Conservation (phyloP, 176 grass and related monocot genomes). For the Ensete ventricosum region DNA sequence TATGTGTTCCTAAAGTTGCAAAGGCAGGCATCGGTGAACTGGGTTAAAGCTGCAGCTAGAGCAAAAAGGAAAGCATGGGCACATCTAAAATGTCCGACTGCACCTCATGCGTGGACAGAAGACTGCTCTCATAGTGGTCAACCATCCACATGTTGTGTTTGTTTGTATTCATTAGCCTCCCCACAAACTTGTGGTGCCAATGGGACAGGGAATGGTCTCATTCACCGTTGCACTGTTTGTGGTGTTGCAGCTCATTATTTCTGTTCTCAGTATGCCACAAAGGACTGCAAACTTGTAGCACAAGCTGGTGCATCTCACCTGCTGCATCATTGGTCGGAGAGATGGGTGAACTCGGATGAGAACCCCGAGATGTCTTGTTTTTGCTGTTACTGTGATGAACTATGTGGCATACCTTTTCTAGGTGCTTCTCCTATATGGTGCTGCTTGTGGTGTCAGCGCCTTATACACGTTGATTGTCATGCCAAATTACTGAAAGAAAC, state of each 20-base stretch:
- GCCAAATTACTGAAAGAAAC: conserved; percentile 52
- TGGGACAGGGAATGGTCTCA: not conserved
- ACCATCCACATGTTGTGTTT: conserved; percentile 64
- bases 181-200: conserved; percentile 19
- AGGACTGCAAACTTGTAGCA: conserved; percentile 71
- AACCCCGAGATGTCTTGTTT: conserved; percentile 48
- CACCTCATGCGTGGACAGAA: conserved; percentile 52
- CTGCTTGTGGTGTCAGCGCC: conserved; percentile 78
- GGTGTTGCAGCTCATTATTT: conserved; percentile 43
- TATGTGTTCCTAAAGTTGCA: conserved; percentile 61
- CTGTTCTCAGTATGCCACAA: conserved; percentile 30
- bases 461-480: conserved; percentile 83
- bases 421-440: conserved; percentile 81
- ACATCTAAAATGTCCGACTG: conserved; percentile 45
- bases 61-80: conserved; percentile 47
- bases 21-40: conserved; percentile 54
- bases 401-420: conserved; percentile 52
- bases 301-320: conserved; percentile 44
- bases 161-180: conserved; percentile 32
- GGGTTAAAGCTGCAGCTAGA: conserved; percentile 58
- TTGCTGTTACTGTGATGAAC: conserved; percentile 76
- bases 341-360: conserved; percentile 54
- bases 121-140: conserved; percentile 30
- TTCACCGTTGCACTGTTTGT: conserved; percentile 57
- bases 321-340: conserved; percentile 92